phyloP scores from a whole-genome alignment of 164 flowering plant genomes.

The Tetrastigma voinierianum region DNA sequence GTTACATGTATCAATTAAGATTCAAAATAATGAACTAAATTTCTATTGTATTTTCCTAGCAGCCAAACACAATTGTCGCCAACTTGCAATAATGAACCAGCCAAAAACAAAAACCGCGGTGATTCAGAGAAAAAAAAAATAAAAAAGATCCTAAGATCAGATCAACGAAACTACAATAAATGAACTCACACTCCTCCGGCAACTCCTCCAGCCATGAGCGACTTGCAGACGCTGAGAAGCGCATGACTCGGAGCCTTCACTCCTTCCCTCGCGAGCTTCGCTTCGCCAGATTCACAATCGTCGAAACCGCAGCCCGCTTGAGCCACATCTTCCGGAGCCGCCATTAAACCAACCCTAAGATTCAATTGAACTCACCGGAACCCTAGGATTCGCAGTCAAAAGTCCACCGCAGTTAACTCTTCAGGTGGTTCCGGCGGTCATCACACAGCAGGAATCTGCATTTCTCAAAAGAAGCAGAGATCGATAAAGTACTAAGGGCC shows the following conservation, averaged over 20 bases:
- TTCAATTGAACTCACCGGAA: conserved; percentile 10
- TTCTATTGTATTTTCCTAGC: too few species aligned
- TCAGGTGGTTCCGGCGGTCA: neutral
- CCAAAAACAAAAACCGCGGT: conserved; percentile 74
- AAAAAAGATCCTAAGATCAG: neutral
- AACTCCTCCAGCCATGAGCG: conserved; percentile 92
- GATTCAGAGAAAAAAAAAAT: neutral
- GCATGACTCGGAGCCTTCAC: conserved; percentile 72
- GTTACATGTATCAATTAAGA: too few species aligned
- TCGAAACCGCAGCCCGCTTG: conserved; percentile 74
- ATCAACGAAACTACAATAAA: neutral
- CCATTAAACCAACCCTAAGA: conserved; percentile 14
- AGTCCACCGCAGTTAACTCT: neutral
- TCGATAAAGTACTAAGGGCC: too few species aligned
- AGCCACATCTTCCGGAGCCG: conserved; percentile 54
- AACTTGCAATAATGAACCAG: conserved; percentile 7
- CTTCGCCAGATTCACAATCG: conserved; percentile 93
- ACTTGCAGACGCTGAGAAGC: conserved; percentile 66
- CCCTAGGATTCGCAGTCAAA: neutral
- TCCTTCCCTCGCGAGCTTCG: conserved; percentile 78
- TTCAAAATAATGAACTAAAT: too few species aligned
- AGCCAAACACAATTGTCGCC: too few species aligned
- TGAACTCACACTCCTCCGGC: conserved; percentile 91
- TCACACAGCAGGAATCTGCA: neutral
- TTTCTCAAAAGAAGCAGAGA: neutral